A percentile compares a stretch with the other conserved stretches of the same genome.
These are phyloP conservation scores for Tolypocladium amazonense DNA, from an alignment of 2,329 filamentous ascomycete genomes.

Conservation along the genomic window DNA sequence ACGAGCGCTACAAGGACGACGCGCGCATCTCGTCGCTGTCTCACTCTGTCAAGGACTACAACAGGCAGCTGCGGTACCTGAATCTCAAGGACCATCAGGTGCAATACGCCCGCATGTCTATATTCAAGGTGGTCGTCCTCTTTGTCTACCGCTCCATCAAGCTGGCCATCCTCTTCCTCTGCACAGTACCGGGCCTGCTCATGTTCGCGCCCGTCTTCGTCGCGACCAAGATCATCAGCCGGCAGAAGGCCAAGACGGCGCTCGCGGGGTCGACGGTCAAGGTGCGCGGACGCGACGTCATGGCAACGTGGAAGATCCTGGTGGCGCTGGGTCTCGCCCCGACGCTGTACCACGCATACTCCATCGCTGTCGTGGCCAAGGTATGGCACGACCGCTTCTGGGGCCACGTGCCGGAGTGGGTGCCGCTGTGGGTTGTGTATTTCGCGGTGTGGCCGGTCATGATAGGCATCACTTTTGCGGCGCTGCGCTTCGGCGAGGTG, in stretches of 20 bases:
- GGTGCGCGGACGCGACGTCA: constrained; percentile 77
- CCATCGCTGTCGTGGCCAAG: constrained; percentile 61
- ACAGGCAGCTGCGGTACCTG: constrained; percentile 73
- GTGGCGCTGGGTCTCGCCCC: constrained; percentile 80
- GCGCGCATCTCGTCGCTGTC: constrained; percentile 69
- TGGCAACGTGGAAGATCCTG: constrained; percentile 88
- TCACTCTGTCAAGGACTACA: constrained; percentile 72
- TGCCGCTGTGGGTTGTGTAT: constrained; percentile 70
- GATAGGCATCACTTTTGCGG: constrained; percentile 81
- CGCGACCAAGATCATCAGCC: constrained; percentile 71
- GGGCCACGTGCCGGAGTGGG: constrained; percentile 69
- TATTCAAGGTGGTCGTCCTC: constrained; percentile 62
- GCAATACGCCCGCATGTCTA: constrained; percentile 77
- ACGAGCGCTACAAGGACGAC: constrained; percentile 86
- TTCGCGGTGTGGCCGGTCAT: constrained; percentile 70
- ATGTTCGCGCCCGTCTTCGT: constrained; percentile 86
- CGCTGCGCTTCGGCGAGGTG: constrained; percentile 91
- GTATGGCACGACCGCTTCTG: constrained; percentile 72
- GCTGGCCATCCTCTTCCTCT: constrained; percentile 63
- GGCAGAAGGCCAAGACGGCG: constrained; percentile 71
- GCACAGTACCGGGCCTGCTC: constrained; percentile 74
- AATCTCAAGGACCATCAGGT: constrained; percentile 92
- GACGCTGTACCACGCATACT: constrained; percentile 74
- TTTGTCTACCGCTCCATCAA: constrained; percentile 74
- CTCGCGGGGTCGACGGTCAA: constrained; percentile 82